phyloP scores from a whole-genome alignment of 768 basidiomycete species.

The Mrakia gelida region DNA sequence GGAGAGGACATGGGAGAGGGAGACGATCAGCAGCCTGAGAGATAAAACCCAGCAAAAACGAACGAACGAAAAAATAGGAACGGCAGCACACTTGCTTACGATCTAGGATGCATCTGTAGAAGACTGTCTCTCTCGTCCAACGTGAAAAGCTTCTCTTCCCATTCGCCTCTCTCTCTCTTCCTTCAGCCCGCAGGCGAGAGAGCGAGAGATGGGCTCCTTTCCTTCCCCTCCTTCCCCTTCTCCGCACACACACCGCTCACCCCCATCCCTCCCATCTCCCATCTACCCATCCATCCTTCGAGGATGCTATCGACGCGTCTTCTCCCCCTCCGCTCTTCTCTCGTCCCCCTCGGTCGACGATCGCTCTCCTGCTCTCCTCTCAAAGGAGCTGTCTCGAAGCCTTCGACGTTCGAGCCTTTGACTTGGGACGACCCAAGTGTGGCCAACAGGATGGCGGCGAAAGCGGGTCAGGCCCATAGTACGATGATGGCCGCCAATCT shows the following conservation, averaged over 20 bases:
- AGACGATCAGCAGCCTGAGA: slow-evolving; percentile 25
- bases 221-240: background rate
- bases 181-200: too few relatives aligned
- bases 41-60: background rate
- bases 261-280: background rate
- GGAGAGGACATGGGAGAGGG: slow-evolving; percentile 17
- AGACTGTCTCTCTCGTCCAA: too few relatives aligned
- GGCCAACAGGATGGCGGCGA: background rate
- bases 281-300: too few relatives aligned
- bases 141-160: too few relatives aligned
- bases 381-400: background rate
- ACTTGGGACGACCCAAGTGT: background rate
- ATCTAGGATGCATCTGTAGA: background rate
- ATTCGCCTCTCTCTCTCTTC: too few relatives aligned
- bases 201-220: background rate
- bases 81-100: too few relatives aligned
- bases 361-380: background rate
- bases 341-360: background rate
- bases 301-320: background rate
- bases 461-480: background rate
- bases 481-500: background rate
- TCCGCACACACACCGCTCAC: background rate
- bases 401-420: background rate
- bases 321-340: background rate
- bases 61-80: background rate